phyloP scores from a whole-genome alignment of 1,139 yeast genomes.

The Yamadazyma atlantica region DNA sequence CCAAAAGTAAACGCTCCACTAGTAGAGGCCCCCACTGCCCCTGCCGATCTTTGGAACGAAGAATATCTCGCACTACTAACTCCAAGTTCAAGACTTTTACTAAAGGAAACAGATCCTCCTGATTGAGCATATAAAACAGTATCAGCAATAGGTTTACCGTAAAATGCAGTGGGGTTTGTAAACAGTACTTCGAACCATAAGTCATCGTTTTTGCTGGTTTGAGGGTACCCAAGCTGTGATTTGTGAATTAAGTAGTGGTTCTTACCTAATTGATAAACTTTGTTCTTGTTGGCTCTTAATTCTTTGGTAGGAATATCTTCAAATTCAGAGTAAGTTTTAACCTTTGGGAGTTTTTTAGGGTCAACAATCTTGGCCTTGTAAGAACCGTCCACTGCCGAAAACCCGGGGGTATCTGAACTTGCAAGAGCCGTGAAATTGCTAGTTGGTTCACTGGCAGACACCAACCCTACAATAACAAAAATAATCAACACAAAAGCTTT shows the following conservation, averaged over 20 bases:
- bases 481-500: neutral
- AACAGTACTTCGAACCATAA: constrained; percentile 9
- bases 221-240: neutral
- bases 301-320: constrained; percentile 8
- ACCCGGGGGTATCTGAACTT: no score
- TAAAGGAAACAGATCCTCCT: constrained; percentile 9
- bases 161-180: constrained; percentile 1
- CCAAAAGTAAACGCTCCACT: neutral
- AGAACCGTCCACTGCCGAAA: neutral
- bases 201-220: constrained; percentile 3
- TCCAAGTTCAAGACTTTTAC: constrained; percentile 1
- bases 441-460: no score
- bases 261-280: constrained; percentile 5
- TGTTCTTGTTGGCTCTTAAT: constrained; percentile 3
- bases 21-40: neutral
- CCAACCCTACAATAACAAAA: no score
- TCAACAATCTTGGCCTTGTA: neutral
- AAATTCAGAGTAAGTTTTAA: constrained; percentile 2
- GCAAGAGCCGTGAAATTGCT: no score
- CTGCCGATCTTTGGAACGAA: neutral
- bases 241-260: constrained; percentile 9
- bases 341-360: neutral
- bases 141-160: constrained; percentile 12
- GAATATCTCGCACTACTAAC: neutral
- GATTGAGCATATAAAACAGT: constrained; percentile 6